phyloP scores from a whole-genome alignment of 345 rosid species.

The Linum tenue region DNA sequence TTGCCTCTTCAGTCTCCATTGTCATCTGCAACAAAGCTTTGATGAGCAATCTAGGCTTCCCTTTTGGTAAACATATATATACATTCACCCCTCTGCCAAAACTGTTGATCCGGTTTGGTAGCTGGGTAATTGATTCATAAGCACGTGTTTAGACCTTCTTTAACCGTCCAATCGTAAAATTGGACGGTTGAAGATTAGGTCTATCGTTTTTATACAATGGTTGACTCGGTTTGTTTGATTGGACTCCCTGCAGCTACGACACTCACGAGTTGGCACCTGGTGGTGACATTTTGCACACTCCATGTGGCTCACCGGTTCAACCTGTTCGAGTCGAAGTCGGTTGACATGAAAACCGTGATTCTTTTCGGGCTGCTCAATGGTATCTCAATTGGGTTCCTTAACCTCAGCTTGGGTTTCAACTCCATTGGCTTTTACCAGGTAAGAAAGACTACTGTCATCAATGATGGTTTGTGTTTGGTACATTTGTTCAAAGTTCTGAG shows the following conservation, averaged over 20 bases:
- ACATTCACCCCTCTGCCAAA: background rate
- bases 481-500: background rate
- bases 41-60: constrained; percentile 98
- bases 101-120: background rate
- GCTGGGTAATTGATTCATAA: too few relatives aligned
- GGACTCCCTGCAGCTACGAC: constrained; percentile 57
- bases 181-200: too few relatives aligned
- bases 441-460: background rate
- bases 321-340: constrained; percentile 70
- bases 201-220: too few relatives aligned
- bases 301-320: constrained; percentile 71
- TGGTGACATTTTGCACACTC: constrained; percentile 89
- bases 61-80: constrained; percentile 56
- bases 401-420: constrained; percentile 94
- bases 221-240: background rate
- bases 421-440: constrained; percentile 98
- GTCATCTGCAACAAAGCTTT: constrained; percentile 99
- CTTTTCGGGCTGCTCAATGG: constrained; percentile 96
- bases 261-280: constrained; percentile 90
- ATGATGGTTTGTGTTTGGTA: background rate
- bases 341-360: constrained; percentile 79
- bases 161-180: too few relatives aligned
- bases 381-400: constrained; percentile 84
- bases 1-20: constrained; percentile 95
- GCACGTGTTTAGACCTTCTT: too few relatives aligned